A percentile compares a stretch with the other conserved stretches of the same genome.
Evolutionary conservation across 2,329 filamentous ascomycete species (phyloP).

Genomic region (Scedosporium boydii): DNA sequence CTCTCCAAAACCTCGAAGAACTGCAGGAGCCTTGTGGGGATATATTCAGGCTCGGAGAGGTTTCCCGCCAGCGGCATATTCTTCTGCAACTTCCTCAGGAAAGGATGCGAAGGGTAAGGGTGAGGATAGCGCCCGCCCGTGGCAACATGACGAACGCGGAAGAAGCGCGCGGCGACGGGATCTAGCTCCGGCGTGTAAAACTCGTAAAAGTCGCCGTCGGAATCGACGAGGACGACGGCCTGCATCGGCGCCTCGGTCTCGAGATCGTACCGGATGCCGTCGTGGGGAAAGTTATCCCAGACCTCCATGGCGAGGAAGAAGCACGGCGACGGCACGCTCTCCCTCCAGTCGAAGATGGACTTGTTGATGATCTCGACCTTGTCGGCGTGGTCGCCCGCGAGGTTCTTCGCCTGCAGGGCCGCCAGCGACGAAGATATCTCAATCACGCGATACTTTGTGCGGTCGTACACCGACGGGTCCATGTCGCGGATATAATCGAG

Average conservation of each 20-base stretch:
- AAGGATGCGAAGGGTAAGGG: slow-evolving; percentile 43
- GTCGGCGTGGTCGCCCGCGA: slow-evolving; percentile 61
- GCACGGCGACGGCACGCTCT: slow-evolving; percentile 81
- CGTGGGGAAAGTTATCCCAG: slow-evolving; percentile 97
- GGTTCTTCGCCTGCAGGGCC: slow-evolving; percentile 61
- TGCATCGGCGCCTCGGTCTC: slow-evolving; percentile 73
- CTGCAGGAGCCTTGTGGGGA: slow-evolving; percentile 89
- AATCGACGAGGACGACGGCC: slow-evolving; percentile 79
- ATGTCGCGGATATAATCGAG: slow-evolving; percentile 88
- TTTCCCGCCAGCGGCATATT: slow-evolving; percentile 64
- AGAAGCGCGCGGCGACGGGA: slow-evolving; percentile 70
- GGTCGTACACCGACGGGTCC: slow-evolving; percentile 85
- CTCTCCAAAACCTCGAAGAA: slow-evolving; percentile 87
- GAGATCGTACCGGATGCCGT: slow-evolving; percentile 68
- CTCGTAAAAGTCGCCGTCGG: slow-evolving; percentile 82
- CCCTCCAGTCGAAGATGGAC: slow-evolving; percentile 89
- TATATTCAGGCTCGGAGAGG: slow-evolving; percentile 78
- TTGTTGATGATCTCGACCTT: slow-evolving; percentile 93
- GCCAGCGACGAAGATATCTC: slow-evolving; percentile 85
- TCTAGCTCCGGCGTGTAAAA: slow-evolving; percentile 80
- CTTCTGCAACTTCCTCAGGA: slow-evolving; percentile 52
- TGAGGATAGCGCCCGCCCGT: slow-evolving; percentile 54
- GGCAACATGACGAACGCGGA: slow-evolving; percentile 76
- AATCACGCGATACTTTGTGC: slow-evolving; percentile 90
- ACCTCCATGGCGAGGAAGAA: slow-evolving; percentile 98